Percentiles rank a stretch among this genome's conserved stretches.
phyloP scores from a whole-genome alignment of 2,329 filamentous ascomycete genomes.

The Cercospora beticola region DNA sequence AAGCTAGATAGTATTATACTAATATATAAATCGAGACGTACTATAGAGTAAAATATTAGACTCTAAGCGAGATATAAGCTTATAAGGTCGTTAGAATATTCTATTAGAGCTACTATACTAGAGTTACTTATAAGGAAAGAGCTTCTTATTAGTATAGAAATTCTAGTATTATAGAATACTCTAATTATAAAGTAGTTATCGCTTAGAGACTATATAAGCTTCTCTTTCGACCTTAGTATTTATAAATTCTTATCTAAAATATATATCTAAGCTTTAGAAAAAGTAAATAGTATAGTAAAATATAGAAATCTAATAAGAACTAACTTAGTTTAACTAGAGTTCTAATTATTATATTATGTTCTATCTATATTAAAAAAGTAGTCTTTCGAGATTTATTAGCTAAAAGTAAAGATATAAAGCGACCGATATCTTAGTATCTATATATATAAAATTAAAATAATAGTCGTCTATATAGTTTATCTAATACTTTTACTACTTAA shows the following conservation, averaged over 20 bases:
- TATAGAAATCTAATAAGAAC: neutral
- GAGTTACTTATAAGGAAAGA: neutral
- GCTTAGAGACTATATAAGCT: neutral
- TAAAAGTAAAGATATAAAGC: neutral
- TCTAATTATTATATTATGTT: neutral
- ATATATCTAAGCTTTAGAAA: neutral
- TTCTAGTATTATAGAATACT: neutral
- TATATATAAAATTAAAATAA: too few species aligned
- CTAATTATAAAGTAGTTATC: neutral
- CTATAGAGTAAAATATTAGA: neutral
- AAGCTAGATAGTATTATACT: neutral
- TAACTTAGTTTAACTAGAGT: neutral
- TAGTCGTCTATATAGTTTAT: too few species aligned
- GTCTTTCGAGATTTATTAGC: neutral
- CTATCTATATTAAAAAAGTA: neutral
- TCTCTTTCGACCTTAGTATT: neutral
- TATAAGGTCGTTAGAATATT: neutral
- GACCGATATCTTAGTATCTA: neutral
- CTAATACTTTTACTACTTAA: too few species aligned
- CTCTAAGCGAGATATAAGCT: neutral
- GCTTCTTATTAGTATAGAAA: neutral
- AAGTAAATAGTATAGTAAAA: neutral
- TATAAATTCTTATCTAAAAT: neutral
- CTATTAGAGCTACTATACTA: neutral
- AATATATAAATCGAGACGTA: neutral